Evolutionary conservation across 306 rosid species (phyloP).

Genomic region (Malus sieversii): DNA sequence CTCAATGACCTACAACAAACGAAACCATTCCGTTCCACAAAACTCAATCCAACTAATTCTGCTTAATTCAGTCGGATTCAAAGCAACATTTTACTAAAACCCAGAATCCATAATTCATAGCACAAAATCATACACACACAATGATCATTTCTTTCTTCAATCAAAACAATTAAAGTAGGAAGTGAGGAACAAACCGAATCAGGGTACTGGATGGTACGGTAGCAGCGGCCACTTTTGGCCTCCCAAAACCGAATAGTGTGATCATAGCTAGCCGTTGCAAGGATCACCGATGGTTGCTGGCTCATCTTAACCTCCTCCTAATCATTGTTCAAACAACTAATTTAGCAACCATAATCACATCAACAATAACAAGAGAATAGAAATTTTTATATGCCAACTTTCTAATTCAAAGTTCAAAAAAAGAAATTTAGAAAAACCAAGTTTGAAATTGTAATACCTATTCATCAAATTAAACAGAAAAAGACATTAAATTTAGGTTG

Average conservation of each 20-base stretch:
- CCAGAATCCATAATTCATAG: not conserved
- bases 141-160: not conserved
- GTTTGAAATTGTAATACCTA: not conserved
- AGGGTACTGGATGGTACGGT: constrained; percentile 88
- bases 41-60: not conserved
- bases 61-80: not conserved
- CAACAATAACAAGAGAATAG: not conserved
- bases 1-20: not conserved
- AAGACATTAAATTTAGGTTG: not conserved
- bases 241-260: constrained; percentile 98
- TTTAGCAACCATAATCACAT: not conserved
- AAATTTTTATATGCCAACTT: not conserved
- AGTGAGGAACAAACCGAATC: constrained; percentile 60
- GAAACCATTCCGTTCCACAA: not conserved
- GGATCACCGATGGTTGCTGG: constrained; percentile 89
- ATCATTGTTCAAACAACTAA: not conserved
- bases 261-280: constrained; percentile 96
- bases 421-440: not conserved
- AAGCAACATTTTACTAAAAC: not conserved
- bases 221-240: constrained; percentile 97
- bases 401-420: not conserved
- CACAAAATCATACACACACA: not conserved
- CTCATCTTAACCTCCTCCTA: constrained; percentile 40
- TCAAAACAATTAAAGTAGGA: not conserved
- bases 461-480: not conserved